These are phyloP conservation scores for Moniliophthora roreri DNA, from an alignment of 1,284 basidiomycete genomes.

Conservation along the genomic window DNA sequence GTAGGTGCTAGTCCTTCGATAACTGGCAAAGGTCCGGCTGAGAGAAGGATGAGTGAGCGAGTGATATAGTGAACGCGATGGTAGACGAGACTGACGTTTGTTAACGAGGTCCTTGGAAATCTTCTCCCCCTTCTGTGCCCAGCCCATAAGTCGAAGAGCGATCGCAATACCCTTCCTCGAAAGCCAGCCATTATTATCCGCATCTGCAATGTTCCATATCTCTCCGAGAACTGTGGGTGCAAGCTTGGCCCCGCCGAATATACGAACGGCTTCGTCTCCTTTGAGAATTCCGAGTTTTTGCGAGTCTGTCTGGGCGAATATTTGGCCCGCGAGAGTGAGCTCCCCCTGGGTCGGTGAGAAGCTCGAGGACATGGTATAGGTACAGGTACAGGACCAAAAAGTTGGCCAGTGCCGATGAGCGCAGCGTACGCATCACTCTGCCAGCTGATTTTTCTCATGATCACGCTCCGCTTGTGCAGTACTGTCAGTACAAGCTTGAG, in stretches of 20 bases:
- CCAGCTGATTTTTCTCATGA: not conserved
- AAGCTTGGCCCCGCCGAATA: conserved; percentile 81
- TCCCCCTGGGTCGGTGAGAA: conserved; percentile 71
- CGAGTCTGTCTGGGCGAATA: conserved; percentile 69
- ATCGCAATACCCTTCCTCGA: conserved; percentile 84
- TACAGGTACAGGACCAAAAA: conserved; percentile 18
- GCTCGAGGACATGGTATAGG: conserved; percentile 50
- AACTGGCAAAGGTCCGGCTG: conserved; percentile 81
- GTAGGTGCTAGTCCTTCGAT: conserved; percentile 72
- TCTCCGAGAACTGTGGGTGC: conserved; percentile 81
- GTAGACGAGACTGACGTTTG: conserved; percentile 53
- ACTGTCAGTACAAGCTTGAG: too few species aligned
- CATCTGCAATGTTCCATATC: conserved; percentile 93
- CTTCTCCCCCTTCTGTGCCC: conserved; percentile 87
- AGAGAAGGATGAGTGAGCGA: conserved; percentile 8
- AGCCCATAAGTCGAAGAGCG: conserved; percentile 88
- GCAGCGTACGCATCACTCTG: conserved; percentile 2
- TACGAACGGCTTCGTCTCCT: conserved; percentile 81
- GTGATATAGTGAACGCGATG: conserved; percentile 22
- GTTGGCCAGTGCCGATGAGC: not conserved
- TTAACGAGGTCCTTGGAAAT: conserved; percentile 59
- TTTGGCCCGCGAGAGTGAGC: conserved; percentile 63
- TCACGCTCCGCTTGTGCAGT: not conserved
- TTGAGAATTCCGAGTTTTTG: conserved; percentile 82
- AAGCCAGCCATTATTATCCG: conserved; percentile 90